Conservation (phyloP, 768 basidiomycete species). For the Naganishia friedmannii region DNA sequence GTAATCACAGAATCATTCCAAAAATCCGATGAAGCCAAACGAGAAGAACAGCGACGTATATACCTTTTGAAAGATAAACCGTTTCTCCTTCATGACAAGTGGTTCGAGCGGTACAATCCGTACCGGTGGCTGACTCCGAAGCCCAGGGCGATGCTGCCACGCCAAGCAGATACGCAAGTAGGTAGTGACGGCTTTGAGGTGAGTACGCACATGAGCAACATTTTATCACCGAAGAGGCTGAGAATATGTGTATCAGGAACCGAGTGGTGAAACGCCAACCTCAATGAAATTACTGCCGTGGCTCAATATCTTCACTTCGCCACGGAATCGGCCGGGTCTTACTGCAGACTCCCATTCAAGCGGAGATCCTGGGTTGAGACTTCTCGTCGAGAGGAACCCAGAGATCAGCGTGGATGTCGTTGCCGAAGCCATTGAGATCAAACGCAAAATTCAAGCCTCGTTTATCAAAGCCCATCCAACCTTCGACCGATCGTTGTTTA, state of each 20-base stretch:
- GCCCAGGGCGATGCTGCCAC: constrained; percentile 50
- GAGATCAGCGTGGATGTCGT: constrained; percentile 55
- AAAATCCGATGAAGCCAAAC: constrained; percentile 86
- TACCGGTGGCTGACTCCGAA: constrained; percentile 77
- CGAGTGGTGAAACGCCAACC: background rate
- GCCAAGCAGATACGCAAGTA: background rate
- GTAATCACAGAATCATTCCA: constrained; percentile 94
- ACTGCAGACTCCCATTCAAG: background rate
- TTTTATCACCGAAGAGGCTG: background rate
- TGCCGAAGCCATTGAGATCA: constrained; percentile 66
- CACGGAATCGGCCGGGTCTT: background rate
- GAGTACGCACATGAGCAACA: background rate
- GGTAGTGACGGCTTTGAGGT: background rate
- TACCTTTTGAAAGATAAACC: constrained; percentile 56
- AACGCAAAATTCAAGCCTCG: constrained; percentile 72
- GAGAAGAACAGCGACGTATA: constrained; percentile 68
- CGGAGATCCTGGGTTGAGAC: background rate
- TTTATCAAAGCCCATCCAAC: constrained; percentile 84
- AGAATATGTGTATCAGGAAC: background rate
- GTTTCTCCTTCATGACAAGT: constrained; percentile 56
- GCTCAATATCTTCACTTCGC: constrained; percentile 3
- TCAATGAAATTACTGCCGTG: background rate
- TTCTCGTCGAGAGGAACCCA: constrained; percentile 15
- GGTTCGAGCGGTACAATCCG: constrained; percentile 77
- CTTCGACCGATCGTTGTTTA: constrained; percentile 85